Base-by-base conservation (phyloP, 2,329 filamentous ascomycete genomes). In the Aspergillus thermomutatus region DNA sequence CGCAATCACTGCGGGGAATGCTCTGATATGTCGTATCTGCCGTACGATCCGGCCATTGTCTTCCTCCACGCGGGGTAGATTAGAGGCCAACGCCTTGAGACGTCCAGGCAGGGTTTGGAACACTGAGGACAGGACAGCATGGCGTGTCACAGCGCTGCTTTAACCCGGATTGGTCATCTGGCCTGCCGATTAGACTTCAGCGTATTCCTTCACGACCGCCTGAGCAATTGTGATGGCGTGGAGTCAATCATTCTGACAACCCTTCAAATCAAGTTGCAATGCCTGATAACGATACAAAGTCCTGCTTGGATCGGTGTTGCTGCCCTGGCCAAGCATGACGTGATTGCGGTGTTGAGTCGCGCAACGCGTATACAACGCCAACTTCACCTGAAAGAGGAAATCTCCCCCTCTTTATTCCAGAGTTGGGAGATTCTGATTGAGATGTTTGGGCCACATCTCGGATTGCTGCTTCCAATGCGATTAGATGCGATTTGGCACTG, bases 1-100 rank as follows among this genome's bases (percentile, higher is more conserved):
- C 63, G 64, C 60, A 62, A 66, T 66, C 26, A 28, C 55, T 63
- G 64, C 63, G 62, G 63, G 61, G 60, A 61, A 65, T 61, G 59
- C 53, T 50, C 58, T 53, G 46, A 55, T 52, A 23, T 37, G 23
- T 49, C 47, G 25, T 37, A 53, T 40, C 46, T 26, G 37, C 14
- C 26, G 31, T 10, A n/a, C 3, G 11, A 34, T 37, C 23, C 19
- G 28, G 37, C 31, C 45, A 41, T 21, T 19, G 37, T 26, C 17
- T 40, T 52, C 19, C 25, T 52, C 52, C 43, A 41, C 53, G 54
- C 50, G 56, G 56, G 56, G 53, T 53, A 47, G 26, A 19, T 31
- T 8, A 28, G n/a, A 19, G n/a, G 11, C 17, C 19, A 7, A 11
- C 17, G 26, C 31, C 9, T 34, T 4, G 7, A 25, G n/a, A 45